Evolutionary conservation across 129 eudicot genomes (phyloP).

Genomic region (Flaveria sonorensis): DNA sequence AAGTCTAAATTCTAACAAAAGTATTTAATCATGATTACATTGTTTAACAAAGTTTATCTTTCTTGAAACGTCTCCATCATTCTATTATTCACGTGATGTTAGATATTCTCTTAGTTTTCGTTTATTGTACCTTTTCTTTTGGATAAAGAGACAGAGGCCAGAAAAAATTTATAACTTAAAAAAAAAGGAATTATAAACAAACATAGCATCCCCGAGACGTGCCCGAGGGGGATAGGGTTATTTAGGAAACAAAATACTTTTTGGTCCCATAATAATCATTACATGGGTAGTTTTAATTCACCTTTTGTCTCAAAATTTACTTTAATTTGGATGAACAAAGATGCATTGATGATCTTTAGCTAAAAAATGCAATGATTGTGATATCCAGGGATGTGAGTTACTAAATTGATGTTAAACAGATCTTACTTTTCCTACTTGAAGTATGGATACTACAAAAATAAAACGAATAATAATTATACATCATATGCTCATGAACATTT

Average conservation of each 20-base stretch:
- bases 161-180: neutral
- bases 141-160: neutral
- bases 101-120: constrained; percentile 17
- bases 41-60: constrained; percentile 26
- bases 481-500: constrained; percentile 10
- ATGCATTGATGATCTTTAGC: constrained; percentile 13
- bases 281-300: constrained; percentile 8
- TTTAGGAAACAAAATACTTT: constrained; percentile 21
- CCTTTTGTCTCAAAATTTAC: constrained; percentile 19
- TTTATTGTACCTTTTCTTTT: constrained; percentile 12
- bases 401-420: constrained; percentile 1
- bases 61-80: constrained; percentile 22
- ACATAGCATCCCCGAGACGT: neutral
- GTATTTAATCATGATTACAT: constrained; percentile 18
- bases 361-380: constrained; percentile 27
- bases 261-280: constrained; percentile 30
- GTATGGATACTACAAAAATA: neutral
- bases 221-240: neutral
- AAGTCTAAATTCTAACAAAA: constrained; percentile 18
- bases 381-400: neutral
- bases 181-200: neutral
- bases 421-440: neutral
- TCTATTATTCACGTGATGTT: constrained; percentile 13
- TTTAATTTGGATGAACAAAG: constrained; percentile 20
- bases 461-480: neutral